Evolutionary conservation across 371 early-diverging fungal genomes (phyloP), one percentile per base, ranked within the genome.

Genomic region (Lichtheimia ornata): DNA sequence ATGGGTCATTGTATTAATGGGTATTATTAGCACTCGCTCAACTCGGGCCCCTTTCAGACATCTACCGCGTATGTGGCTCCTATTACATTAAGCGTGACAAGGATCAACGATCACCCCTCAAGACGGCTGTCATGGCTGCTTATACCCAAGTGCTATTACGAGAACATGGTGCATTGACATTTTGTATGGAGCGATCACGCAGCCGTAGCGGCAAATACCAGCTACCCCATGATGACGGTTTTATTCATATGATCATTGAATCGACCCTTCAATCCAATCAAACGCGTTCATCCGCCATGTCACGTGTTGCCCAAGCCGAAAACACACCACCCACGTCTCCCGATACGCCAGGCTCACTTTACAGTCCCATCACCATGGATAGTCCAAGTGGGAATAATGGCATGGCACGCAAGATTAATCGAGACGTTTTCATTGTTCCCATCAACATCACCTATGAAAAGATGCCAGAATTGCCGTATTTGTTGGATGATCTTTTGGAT

Each of bases 391-490:
- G 62, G 6, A 61, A 54, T 7, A 58, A 66, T n/a, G 35, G 35
- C 0, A 18, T 52, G 4, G 50, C 55, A 1, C 70, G 67, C 24
- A 67, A 64, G 18, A 52, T 62, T 2, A 71, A 74, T 24, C 62
- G 71, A 13, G 81, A 80, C 53, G 75, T 77, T 2, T 67, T 74
- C 2, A 63, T 81, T 55, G 73, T 81, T 0, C 82, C 82, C 2
- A 76, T 81, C 56, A 78, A 81, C 44, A 78, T 81, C 41, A 72
- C 75, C 0, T 81, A 78, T 51, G 82, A 81, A 49, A 76, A 66
- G 24, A 66, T 78, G 9, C 82, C 82, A 2, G 82, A 81, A 20
- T 52, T 81, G 3, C 60, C 79, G 14, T 65, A 65, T 52, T 57
- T 81, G 22, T 71, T 77, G 49, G 79, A 78, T 30, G 65, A 74